Percentiles rank a stretch among this genome's conserved stretches.
These are phyloP conservation scores for Cardamine resedifolia DNA, from an alignment of 345 rosid genomes.

Conservation along the genomic window DNA sequence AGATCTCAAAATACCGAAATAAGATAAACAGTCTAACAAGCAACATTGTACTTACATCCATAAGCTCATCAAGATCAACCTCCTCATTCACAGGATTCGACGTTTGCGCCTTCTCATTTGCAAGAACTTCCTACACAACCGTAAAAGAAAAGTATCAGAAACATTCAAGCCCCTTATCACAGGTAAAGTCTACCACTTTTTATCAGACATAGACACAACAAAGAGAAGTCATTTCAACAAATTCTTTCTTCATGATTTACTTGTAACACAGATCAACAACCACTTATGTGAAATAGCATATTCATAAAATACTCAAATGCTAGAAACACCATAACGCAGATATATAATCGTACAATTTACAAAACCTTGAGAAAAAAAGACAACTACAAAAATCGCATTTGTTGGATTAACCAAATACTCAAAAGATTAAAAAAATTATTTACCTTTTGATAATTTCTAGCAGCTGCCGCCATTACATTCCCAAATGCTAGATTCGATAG, in stretches of 20 bases:
- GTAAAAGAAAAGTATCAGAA: conserved; percentile 19
- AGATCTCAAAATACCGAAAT: background rate
- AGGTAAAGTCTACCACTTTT: conserved; percentile 11
- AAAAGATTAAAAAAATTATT: background rate
- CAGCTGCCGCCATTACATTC: conserved; percentile 97
- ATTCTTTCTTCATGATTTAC: background rate
- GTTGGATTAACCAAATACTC: conserved; percentile 10
- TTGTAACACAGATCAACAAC: background rate
- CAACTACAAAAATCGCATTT: background rate
- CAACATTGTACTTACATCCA: conserved; percentile 68
- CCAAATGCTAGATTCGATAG: conserved; percentile 85
- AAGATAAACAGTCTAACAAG: background rate
- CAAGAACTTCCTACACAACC: conserved; percentile 60
- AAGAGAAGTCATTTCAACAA: conserved; percentile 4
- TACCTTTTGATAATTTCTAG: conserved; percentile 91
- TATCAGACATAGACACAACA: conserved; percentile 1
- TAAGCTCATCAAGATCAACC: conserved; percentile 90
- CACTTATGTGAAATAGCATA: background rate
- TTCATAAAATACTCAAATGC: background rate
- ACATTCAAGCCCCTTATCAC: conserved; percentile 2
- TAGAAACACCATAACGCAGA: background rate
- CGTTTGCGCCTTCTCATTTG: conserved; percentile 64
- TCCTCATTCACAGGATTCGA: conserved; percentile 61
- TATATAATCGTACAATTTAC: background rate
- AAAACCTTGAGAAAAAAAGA: background rate